phyloP scores from a whole-genome alignment of 768 basidiomycete species.

The Dioszegia crocea region DNA sequence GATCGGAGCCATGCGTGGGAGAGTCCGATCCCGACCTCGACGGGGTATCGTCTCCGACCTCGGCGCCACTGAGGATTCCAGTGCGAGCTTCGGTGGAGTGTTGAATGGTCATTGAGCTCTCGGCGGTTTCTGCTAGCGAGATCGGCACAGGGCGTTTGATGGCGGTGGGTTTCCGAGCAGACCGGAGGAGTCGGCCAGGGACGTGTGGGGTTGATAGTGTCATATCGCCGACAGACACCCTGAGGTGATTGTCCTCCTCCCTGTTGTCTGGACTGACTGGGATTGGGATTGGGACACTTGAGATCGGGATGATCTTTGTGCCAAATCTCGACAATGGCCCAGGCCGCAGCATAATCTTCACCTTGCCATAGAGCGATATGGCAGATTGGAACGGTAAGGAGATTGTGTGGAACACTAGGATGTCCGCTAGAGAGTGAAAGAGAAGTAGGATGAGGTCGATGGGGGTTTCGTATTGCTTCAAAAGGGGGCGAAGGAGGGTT shows the following conservation, averaged over 20 bases:
- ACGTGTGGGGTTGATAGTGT: neutral
- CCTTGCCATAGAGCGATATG: neutral
- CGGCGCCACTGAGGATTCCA: no score
- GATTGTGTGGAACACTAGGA: conserved; percentile 15
- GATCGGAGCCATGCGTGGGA: no score
- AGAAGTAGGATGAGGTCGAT: conserved; percentile 36
- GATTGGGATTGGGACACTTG: no score
- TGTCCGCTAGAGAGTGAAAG: conserved; percentile 16
- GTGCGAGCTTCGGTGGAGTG: no score
- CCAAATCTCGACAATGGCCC: no score
- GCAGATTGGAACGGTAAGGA: neutral
- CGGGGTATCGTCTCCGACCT: no score
- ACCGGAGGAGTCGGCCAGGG: neutral
- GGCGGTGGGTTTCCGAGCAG: neutral
- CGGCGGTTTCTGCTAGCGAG: neutral
- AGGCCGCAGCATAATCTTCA: no score
- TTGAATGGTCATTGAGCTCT: neutral
- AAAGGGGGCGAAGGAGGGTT: conserved; percentile 12
- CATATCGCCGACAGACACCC: neutral
- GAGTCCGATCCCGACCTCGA: no score
- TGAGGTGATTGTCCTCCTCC: neutral
- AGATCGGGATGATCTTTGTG: no score
- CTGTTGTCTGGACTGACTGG: neutral
- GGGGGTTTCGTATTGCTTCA: conserved; percentile 32
- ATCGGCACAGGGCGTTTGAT: neutral